Evolutionary conservation across 2,329 filamentous ascomycete genomes (phyloP), one percentile per base, ranked within the genome.

Genomic region (Diplodia sapinea): DNA sequence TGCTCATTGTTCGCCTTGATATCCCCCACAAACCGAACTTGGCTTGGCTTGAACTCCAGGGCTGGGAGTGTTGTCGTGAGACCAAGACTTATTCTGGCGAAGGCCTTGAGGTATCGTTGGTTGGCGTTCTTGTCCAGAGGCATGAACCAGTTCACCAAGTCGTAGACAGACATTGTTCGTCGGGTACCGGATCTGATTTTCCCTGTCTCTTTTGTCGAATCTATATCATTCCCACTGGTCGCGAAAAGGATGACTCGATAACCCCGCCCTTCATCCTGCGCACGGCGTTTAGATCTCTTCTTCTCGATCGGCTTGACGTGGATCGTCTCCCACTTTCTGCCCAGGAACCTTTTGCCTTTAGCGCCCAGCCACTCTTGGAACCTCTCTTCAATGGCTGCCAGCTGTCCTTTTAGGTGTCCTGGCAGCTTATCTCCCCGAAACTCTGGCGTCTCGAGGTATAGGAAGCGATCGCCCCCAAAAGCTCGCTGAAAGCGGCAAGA

Each of bases 21-120:
- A 36, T 82, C 78, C 4, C 36, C 15, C 1, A 79, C 71, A 11
- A 69, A 70, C 3, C 65, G 63, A 13, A 83, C 72, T 50, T 83
- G 79, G 1, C 72, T 73, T 0, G 76, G 75, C 8, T 73, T 70
- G 68, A 84, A 82, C 0, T 51, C 56, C 0, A 80, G 38, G 0
- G 78, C 77, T 0, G 79, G 76, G 13, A 70, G 73, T 0, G 81
- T 83, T 11, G 75, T 74, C 0, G 82, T 84, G 0, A 82, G 72
- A 0, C 74, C 77, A 3, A 84, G 73, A 38, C 81, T 79, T 0
- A 83, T 67, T 5, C 82, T 75, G 13, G 81, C 76, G 68, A 75
- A 82, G 0, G 75, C 75, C 68, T 84, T 84, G 68, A 77, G 78
- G 17, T 79, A 79, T 1, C 69, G 66, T 69, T 81, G 78, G 0